Percentiles rank a stretch among this genome's conserved stretches.
Conservation (phyloP, 2,329 filamentous ascomycete genomes). For the Cytospora piceae region DNA sequence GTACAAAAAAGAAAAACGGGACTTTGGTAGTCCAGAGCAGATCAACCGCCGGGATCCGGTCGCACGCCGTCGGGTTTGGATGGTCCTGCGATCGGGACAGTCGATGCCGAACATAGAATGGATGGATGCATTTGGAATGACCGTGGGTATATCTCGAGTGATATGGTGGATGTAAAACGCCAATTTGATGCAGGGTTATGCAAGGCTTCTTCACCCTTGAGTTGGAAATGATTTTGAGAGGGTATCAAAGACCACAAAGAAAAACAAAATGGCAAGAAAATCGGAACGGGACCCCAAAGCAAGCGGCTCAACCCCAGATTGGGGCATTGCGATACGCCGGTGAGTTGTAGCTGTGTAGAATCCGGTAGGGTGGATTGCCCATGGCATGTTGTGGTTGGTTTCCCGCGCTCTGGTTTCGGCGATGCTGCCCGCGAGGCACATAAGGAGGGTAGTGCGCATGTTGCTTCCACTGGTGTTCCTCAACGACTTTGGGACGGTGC, state of each 20-base stretch:
- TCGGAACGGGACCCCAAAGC: background rate
- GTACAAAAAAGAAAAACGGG: background rate
- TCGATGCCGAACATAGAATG: background rate
- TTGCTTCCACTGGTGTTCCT: slow-evolving; percentile 38
- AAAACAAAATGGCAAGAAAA: background rate
- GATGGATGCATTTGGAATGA: background rate
- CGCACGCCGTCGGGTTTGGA: background rate
- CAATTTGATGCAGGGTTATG: slow-evolving; percentile 16
- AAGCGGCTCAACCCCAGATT: slow-evolving; percentile 54
- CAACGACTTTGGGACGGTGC: slow-evolving; percentile 35
- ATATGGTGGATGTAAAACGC: slow-evolving; percentile 19
- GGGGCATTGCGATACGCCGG: slow-evolving; percentile 58
- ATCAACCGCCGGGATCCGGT: background rate
- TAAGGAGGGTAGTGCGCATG: slow-evolving; percentile 40
- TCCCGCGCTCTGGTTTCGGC: slow-evolving; percentile 45
- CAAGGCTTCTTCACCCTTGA: background rate
- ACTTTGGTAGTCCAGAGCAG: background rate
- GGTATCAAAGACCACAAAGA: no score
- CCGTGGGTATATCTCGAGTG: background rate
- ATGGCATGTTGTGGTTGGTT: slow-evolving; percentile 31
- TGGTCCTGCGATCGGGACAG: background rate
- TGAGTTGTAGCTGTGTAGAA: slow-evolving; percentile 63
- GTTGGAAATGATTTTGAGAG: background rate
- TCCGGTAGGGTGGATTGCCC: slow-evolving; percentile 49
- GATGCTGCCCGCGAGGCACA: slow-evolving; percentile 42